Percentiles rank a stretch among this genome's conserved stretches.
These are phyloP conservation scores for Diplodia sapinea DNA, from an alignment of 2,329 filamentous ascomycete species.

Conservation along the genomic window DNA sequence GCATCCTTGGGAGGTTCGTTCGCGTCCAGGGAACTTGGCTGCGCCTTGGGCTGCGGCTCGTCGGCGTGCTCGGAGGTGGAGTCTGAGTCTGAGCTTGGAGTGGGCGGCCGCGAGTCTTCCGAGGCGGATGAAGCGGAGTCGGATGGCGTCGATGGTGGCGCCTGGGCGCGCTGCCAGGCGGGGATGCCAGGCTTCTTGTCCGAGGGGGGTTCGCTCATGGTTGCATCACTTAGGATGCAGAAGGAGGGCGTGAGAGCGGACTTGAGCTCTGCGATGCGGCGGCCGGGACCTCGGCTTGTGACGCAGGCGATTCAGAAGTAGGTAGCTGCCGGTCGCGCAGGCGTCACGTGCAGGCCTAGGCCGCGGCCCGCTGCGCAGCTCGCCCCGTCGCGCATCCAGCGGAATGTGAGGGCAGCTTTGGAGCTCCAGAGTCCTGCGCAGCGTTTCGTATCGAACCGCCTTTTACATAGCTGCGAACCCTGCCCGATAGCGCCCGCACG, in stretches of 20 bases:
- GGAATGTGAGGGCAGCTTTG: slow-evolving; percentile 23
- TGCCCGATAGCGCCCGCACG: background rate
- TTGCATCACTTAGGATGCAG: background rate
- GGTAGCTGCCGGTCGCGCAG: background rate
- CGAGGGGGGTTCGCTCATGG: slow-evolving; percentile 1
- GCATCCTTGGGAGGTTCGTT: slow-evolving; percentile 9
- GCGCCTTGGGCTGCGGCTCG: slow-evolving; percentile 33
- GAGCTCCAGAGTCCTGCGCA: slow-evolving; percentile 8
- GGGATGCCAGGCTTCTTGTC: slow-evolving; percentile 34
- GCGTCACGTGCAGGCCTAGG: slow-evolving; percentile 23
- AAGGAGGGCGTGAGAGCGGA: background rate
- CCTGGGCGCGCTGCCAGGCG: slow-evolving; percentile 44
- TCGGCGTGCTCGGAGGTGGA: slow-evolving; percentile 34
- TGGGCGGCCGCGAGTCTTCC: slow-evolving; percentile 7
- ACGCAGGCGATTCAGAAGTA: slow-evolving; percentile 12
- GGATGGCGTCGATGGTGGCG: slow-evolving; percentile 31
- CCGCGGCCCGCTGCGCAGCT: slow-evolving; percentile 15
- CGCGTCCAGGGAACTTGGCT: slow-evolving; percentile 34
- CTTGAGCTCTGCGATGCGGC: slow-evolving; percentile 11
- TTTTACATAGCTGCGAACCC: slow-evolving; percentile 4
- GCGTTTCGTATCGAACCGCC: slow-evolving; percentile 18
- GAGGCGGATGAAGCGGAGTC: slow-evolving; percentile 27
- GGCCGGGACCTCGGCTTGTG: slow-evolving; percentile 25
- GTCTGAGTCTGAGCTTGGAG: slow-evolving; percentile 33
- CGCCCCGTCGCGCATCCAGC: slow-evolving; percentile 26